Evolutionary conservation across 371 early-diverging fungal genomes (phyloP).

Genomic region (Mortierella sp.): DNA sequence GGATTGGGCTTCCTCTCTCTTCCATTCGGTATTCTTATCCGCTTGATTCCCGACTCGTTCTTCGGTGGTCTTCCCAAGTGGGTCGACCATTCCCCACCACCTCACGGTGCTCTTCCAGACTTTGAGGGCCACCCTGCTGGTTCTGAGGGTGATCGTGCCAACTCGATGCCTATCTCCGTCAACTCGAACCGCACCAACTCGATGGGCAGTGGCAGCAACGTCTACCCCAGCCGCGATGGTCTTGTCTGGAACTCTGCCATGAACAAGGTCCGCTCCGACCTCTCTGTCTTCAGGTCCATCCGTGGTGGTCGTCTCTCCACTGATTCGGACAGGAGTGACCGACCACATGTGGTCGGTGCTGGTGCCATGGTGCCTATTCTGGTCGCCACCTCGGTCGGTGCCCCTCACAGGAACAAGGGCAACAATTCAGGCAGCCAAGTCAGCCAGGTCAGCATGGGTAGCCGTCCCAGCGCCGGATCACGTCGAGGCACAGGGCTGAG

Average conservation of each 20-base stretch:
- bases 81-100: conserved; percentile 21
- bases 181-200: conserved; percentile 39
- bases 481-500: conserved; percentile 31
- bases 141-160: conserved; percentile 20
- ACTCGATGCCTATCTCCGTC: conserved; percentile 56
- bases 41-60: conserved; percentile 67
- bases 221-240: conserved; percentile 43
- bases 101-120: conserved; percentile 23
- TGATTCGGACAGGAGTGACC: conserved; percentile 48
- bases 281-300: conserved; percentile 54
- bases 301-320: conserved; percentile 58
- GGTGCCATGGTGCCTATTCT: conserved; percentile 72
- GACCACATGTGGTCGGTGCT: conserved; percentile 55
- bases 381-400: conserved; percentile 72
- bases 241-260: conserved; percentile 53
- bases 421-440: conserved; percentile 41
- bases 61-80: conserved; percentile 39
- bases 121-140: conserved; percentile 32
- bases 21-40: conserved; percentile 76
- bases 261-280: conserved; percentile 48
- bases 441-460: conserved; percentile 36
- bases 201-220: conserved; percentile 28
- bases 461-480: conserved; percentile 34
- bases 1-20: conserved; percentile 72
- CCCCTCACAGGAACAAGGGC: conserved; percentile 21